These are phyloP conservation scores for Oxyria digyna DNA, from an alignment of 148 eudicot species.

Conservation along the genomic window DNA sequence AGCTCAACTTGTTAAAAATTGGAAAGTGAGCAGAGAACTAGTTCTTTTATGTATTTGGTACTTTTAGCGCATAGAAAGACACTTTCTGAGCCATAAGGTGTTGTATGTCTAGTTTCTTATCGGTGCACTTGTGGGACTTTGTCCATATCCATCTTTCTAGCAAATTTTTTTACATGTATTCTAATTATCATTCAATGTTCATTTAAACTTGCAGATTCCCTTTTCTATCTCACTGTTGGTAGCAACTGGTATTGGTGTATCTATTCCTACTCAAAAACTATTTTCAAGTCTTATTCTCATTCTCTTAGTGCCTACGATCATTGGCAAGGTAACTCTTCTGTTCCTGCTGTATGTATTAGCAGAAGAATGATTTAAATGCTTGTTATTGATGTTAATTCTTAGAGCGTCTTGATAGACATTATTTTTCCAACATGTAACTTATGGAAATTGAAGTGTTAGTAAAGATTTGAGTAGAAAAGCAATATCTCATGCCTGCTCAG, in stretches of 20 bases:
- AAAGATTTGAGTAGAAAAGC: not conserved
- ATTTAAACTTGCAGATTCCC: conserved; percentile 43
- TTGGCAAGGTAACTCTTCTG: conserved; percentile 60
- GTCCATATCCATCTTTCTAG: not conserved
- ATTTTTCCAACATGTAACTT: not conserved
- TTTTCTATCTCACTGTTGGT: conserved; percentile 62
- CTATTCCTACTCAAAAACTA: conserved; percentile 65
- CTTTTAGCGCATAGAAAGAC: not conserved
- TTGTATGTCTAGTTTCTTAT: no score
- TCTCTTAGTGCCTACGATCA: conserved; percentile 63
- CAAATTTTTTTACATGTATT: not conserved
- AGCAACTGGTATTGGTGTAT: conserved; percentile 78
- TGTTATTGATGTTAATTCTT: no score
- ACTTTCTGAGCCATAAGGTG: not conserved
- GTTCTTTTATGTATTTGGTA: not conserved
- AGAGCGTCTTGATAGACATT: not conserved
- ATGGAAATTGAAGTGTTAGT: not conserved
- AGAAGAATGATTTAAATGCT: not conserved
- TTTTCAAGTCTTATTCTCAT: conserved; percentile 62
- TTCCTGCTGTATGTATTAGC: not conserved
- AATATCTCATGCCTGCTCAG: not conserved
- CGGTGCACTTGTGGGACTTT: not conserved
- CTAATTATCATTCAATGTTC: not conserved
- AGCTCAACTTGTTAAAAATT: not conserved
- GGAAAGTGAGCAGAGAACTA: not conserved